phyloP scores from a whole-genome alignment of 2,329 filamentous ascomycete genomes.

The Dendryphion nanum region DNA sequence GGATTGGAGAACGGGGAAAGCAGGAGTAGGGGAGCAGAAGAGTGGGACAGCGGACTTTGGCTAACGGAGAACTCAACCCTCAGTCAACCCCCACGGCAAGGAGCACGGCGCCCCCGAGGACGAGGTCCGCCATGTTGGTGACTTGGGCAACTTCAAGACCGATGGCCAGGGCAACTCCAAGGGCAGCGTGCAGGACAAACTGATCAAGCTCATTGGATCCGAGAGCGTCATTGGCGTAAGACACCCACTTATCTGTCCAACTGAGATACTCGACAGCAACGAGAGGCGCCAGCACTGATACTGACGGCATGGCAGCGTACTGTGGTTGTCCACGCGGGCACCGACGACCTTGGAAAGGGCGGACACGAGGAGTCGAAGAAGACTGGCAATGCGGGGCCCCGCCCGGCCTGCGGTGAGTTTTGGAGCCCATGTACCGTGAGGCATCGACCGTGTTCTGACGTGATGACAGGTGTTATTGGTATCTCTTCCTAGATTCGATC shows the following conservation, averaged over 20 bases:
- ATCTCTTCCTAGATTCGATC: constrained; percentile 65
- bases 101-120: constrained; percentile 85
- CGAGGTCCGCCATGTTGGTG: constrained; percentile 87
- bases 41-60: too few species aligned
- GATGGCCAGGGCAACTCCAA: constrained; percentile 88
- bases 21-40: too few species aligned
- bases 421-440: neutral
- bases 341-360: constrained; percentile 94
- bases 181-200: constrained; percentile 75
- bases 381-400: constrained; percentile 91
- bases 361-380: constrained; percentile 93
- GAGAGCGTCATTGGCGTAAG: constrained; percentile 90
- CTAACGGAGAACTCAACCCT: too few species aligned
- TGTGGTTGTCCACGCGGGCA: constrained; percentile 90
- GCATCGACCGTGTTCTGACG: too few species aligned
- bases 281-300: too few species aligned
- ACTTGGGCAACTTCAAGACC: constrained; percentile 96
- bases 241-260: too few species aligned
- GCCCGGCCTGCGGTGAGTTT: constrained; percentile 81
- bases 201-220: constrained; percentile 93
- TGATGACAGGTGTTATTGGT: constrained; percentile 69
- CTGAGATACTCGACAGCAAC: too few species aligned
- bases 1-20: too few species aligned
- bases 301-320: constrained; percentile 82
- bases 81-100: constrained; percentile 95